Evolutionary conservation across 208 protist genomes (phyloP), one percentile per base, ranked within the genome.

Genomic region (Herpetomonas samuelpessoai): DNA sequence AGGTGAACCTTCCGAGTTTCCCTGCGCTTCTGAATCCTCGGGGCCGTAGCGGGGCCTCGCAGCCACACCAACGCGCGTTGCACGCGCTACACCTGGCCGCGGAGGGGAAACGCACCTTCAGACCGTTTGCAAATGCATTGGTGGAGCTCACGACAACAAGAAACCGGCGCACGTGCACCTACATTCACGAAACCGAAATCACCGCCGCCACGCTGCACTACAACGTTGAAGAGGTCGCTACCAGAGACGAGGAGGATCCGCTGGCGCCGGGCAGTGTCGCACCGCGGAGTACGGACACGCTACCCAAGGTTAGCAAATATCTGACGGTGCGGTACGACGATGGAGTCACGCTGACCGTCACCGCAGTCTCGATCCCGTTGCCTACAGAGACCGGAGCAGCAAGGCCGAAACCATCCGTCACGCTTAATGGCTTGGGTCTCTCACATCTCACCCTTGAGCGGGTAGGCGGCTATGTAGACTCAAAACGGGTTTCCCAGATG

Each of bases 71-170:
- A n/a, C n/a, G n/a, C n/a, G 26, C 21, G n/a, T 26, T 64, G 48
- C 58, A 35, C 2, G 31, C 49, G 46, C 30, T 69, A 48, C 55
- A 52, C 28, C 38, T 79, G 2, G 53, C 68, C 7, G 62, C 74
- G 28, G 81, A 88, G 50, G 70, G 71, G n/a, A 70, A 69, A 22
- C 64, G 77, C 31, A 47, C 59, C 6, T 25, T 88, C 24, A 84
- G 82, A 50, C 81, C 81, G 19, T 70, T 74, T 66, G 62, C 69
- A 31, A 69, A 88, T 30, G 72, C 70, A n/a, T 35, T 94, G 27
- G 58, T 94, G 29, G 87, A 94, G 75, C 76, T 91, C 38, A 77
- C 80, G 48, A 76, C 75, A 24, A 88, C 81, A 1, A 62, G 79
- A 49, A 49, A 57, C 19, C 60, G 68, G 38, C 81, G 87, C 45